Percentiles rank a stretch among this genome's conserved stretches.
Evolutionary conservation across 176 grass and related monocot genomes (phyloP).

Genomic region (Bromus sterilis): DNA sequence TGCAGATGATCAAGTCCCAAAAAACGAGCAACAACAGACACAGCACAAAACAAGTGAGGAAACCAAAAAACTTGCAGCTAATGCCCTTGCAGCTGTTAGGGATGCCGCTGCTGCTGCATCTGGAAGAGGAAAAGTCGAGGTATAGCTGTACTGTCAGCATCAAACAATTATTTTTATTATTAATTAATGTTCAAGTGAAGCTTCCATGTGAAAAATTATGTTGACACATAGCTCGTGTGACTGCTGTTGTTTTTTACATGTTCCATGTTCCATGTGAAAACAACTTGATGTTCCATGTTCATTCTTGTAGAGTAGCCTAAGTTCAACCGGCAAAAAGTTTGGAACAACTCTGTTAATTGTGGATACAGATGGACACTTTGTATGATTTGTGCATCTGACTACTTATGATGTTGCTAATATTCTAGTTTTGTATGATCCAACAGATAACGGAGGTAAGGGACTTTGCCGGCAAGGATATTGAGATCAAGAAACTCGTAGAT

Average conservation of each 20-base stretch:
- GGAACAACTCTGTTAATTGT: not conserved
- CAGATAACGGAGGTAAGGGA: slow-evolving; percentile 89
- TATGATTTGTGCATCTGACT: not conserved
- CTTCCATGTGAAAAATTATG: not conserved
- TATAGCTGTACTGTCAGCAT: slow-evolving; percentile 26
- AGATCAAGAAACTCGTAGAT: slow-evolving; percentile 89
- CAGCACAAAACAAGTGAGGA: slow-evolving; percentile 52
- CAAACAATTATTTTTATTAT: not conserved
- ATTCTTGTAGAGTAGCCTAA: not conserved
- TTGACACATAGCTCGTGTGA: not conserved
- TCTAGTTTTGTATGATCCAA: not conserved
- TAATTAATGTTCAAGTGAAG: not conserved
- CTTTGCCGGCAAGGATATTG: slow-evolving; percentile 88
- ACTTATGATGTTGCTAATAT: not conserved
- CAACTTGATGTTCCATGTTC: not conserved
- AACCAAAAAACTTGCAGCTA: slow-evolving; percentile 75
- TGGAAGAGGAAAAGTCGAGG: slow-evolving; percentile 91
- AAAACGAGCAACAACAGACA: slow-evolving; percentile 32
- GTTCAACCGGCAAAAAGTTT: not conserved
- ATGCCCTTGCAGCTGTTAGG: slow-evolving; percentile 79
- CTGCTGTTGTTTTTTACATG: not conserved
- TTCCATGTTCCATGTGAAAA: no score
- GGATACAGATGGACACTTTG: not conserved
- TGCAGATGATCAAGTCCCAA: slow-evolving; percentile 4
- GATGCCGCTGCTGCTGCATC: slow-evolving; percentile 37